phyloP scores from a whole-genome alignment of 164 flowering plant genomes.

The Warburgia ugandensis region DNA sequence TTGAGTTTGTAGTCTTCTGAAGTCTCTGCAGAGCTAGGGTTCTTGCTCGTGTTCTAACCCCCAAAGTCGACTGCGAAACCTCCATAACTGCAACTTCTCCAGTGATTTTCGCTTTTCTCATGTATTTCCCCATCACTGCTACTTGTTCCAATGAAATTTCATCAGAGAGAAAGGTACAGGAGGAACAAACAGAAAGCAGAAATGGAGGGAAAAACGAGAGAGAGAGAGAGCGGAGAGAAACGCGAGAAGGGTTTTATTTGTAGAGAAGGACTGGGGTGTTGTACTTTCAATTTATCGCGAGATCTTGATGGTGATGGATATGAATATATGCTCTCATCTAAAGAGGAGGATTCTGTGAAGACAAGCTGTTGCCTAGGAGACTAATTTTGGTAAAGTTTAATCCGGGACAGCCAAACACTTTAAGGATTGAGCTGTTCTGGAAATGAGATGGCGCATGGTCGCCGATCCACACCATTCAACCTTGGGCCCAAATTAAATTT shows the following conservation, averaged over 20 bases:
- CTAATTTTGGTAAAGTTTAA: no score
- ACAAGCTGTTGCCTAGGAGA: no score
- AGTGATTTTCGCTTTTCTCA: slow-evolving; percentile 57
- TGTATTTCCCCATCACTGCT: slow-evolving; percentile 62
- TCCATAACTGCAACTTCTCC: slow-evolving; percentile 57
- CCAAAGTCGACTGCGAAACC: slow-evolving; percentile 38
- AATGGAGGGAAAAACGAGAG: neutral
- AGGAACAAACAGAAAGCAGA: neutral
- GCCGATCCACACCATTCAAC: no score
- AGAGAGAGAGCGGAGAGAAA: neutral
- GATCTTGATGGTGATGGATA: neutral
- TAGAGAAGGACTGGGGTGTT: neutral
- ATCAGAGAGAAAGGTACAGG: slow-evolving; percentile 3
- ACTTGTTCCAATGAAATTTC: slow-evolving; percentile 7
- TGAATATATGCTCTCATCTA: neutral
- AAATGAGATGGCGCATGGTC: no score
- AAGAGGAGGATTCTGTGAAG: no score
- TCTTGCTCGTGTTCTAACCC: slow-evolving; percentile 75
- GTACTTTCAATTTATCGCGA: neutral
- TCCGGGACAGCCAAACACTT: neutral
- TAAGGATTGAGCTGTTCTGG: no score
- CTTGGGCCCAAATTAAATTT: no score
- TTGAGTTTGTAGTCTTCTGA: slow-evolving; percentile 8
- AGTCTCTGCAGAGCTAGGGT: slow-evolving; percentile 63
- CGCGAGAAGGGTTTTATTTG: neutral